phyloP scores from a whole-genome alignment of 1,139 yeast genomes.

The Taphrina wiesneri region DNA sequence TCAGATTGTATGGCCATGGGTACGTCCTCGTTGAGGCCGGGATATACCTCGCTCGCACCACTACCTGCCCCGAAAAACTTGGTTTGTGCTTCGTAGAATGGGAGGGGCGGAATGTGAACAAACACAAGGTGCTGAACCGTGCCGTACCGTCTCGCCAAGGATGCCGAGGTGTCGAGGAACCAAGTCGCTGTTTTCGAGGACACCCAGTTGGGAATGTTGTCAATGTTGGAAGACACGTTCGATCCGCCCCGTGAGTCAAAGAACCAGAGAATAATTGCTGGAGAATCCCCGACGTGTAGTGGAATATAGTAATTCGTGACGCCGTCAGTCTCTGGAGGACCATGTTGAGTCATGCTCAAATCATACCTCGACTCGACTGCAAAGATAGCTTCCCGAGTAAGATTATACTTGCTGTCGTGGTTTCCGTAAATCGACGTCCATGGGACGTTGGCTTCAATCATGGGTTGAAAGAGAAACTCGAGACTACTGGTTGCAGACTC shows the following conservation, averaged over 20 bases:
- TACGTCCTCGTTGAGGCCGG: neutral
- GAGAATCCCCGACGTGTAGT: neutral
- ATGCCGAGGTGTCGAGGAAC: neutral
- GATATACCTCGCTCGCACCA: neutral
- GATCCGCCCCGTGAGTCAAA: slow-evolving; percentile 12
- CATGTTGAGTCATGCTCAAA: neutral
- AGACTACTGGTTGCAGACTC: neutral
- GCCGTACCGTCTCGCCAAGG: neutral
- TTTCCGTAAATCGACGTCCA: slow-evolving; percentile 12
- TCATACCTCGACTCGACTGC: neutral
- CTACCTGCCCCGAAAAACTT: neutral
- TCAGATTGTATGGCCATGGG: neutral
- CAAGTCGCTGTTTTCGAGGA: neutral
- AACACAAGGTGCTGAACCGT: slow-evolving; percentile 1
- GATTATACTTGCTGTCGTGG: slow-evolving; percentile 13
- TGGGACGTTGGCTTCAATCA: neutral
- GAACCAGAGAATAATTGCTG: neutral
- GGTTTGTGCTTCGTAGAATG: slow-evolving; percentile 2
- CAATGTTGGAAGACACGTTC: neutral
- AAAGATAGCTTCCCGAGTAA: neutral
- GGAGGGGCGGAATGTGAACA: slow-evolving; percentile 14
- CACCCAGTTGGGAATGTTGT: slow-evolving; percentile 2
- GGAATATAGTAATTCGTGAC: slow-evolving; percentile 9
- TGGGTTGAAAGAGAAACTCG: neutral
- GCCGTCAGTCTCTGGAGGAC: slow-evolving; percentile 1